Percentiles rank a stretch among this genome's conserved stretches.
phyloP scores from a whole-genome alignment of 768 basidiomycete genomes.

The Gloeopeniophorella convolvens region DNA sequence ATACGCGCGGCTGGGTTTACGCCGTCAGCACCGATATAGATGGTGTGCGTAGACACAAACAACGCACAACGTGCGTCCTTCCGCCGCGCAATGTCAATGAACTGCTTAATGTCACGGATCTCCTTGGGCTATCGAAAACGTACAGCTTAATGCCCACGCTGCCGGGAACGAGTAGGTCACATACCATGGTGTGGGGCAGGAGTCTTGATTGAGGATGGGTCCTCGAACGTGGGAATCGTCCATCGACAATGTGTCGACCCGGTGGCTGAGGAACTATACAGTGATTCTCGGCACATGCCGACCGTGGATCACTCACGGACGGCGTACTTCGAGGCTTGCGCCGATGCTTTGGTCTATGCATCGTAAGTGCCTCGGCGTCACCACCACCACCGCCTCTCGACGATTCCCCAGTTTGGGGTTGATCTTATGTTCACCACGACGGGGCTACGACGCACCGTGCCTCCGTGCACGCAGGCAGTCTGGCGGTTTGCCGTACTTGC shows the following conservation, averaged over 20 bases:
- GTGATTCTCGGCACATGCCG: slow-evolving; percentile 7
- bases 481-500: too few species aligned
- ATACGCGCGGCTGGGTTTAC: slow-evolving; percentile 78
- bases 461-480: too few species aligned
- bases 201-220: neutral
- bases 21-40: slow-evolving; percentile 2
- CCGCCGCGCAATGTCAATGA: slow-evolving; percentile 94
- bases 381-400: too few species aligned
- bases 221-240: neutral
- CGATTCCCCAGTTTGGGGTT: too few species aligned
- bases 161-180: neutral
- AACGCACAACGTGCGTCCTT: slow-evolving; percentile 94
- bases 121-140: slow-evolving; percentile 72
- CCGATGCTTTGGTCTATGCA: too few species aligned
- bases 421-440: too few species aligned
- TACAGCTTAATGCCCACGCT: neutral
- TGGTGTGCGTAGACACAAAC: neutral
- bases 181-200: slow-evolving; percentile 6
- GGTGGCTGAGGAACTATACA: slow-evolving; percentile 17
- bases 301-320: neutral
- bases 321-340: too few species aligned
- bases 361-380: too few species aligned
- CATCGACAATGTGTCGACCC: neutral
- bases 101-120: slow-evolving; percentile 97
- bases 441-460: too few species aligned